phyloP scores from a whole-genome alignment of 768 basidiomycete species.

The Psilocybe cyanescens region DNA sequence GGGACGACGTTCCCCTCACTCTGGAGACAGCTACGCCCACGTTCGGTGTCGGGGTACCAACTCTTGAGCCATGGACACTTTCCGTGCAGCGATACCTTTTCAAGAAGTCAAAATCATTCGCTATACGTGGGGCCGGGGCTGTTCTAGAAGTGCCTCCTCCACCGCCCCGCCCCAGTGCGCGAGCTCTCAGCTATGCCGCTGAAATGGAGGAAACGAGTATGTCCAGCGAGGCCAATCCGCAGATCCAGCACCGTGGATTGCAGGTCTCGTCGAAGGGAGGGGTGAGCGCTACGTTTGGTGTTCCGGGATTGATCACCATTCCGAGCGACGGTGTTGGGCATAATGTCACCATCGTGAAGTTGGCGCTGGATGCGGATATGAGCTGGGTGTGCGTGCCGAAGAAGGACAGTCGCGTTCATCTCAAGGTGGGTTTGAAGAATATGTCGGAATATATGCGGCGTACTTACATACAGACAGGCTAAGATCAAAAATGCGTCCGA shows the following conservation, averaged over 20 bases:
- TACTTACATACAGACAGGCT: conserved; percentile 32
- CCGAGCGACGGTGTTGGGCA: conserved; percentile 43
- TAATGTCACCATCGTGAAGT: conserved; percentile 43
- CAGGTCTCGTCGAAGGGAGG: conserved; percentile 39
- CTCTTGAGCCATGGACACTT: conserved; percentile 40
- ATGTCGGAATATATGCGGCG: background rate
- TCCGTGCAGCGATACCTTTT: conserved; percentile 21
- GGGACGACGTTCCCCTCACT: conserved; percentile 43
- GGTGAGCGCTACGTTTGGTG: conserved; percentile 42
- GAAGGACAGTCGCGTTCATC: conserved; percentile 37
- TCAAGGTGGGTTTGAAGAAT: conserved; percentile 32
- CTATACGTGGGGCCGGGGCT: background rate
- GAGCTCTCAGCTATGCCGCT: background rate
- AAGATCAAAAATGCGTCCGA: conserved; percentile 57
- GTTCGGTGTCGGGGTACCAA: conserved; percentile 40
- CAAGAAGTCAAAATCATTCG: background rate
- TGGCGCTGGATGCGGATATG: conserved; percentile 41
- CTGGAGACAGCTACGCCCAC: conserved; percentile 49
- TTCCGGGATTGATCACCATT: conserved; percentile 45
- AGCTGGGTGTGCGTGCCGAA: conserved; percentile 48
- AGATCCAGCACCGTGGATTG: conserved; percentile 23
- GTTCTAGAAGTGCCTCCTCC: background rate
- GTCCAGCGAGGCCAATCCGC: background rate
- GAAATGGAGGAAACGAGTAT: background rate
- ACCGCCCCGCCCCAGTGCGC: background rate